phyloP scores from a whole-genome alignment of 257 asterid genomes.

The Paulownia fortunei region DNA sequence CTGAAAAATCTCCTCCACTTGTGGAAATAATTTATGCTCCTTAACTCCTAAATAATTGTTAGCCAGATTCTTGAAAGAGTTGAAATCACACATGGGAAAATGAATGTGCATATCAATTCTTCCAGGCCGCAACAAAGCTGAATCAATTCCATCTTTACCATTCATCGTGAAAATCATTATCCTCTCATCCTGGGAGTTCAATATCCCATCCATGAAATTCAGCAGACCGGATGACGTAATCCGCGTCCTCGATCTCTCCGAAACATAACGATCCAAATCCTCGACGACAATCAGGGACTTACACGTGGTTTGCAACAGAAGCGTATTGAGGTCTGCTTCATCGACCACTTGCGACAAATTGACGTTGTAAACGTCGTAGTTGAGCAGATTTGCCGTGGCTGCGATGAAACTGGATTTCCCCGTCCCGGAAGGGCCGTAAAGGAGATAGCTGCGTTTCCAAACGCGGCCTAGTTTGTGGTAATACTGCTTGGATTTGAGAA shows the following conservation, averaged over 20 bases:
- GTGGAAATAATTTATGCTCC: conserved; percentile 67
- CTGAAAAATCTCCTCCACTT: conserved; percentile 64
- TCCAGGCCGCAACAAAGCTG: conserved; percentile 62
- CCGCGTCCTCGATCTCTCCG: conserved; percentile 42
- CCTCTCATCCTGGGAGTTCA: conserved; percentile 55
- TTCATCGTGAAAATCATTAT: conserved; percentile 70
- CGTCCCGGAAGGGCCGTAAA: conserved; percentile 79
- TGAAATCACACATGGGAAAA: conserved; percentile 64
- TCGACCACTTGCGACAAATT: conserved; percentile 50
- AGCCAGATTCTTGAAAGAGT: conserved; percentile 57
- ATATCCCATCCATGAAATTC: conserved; percentile 73
- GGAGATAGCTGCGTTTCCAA: conserved; percentile 71
- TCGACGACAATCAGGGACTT: conserved; percentile 67
- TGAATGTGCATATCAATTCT: conserved; percentile 64
- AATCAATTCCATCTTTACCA: conserved; percentile 55
- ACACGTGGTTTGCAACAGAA: conserved; percentile 49
- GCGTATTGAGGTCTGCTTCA: conserved; percentile 59
- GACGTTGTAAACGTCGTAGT: conserved; percentile 61
- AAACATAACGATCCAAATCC: conserved; percentile 56
- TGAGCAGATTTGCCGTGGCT: conserved; percentile 60
- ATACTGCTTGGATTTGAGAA: conserved; percentile 64
- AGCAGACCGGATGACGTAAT: conserved; percentile 52
- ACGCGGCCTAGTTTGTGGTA: conserved; percentile 72
- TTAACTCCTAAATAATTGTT: conserved; percentile 57
- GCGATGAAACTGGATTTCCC: conserved; percentile 78